A percentile compares a stretch with the other conserved stretches of the same genome.
phyloP scores from a whole-genome alignment of 495 filamentous ascomycete species.

The Tirmania nivea region DNA sequence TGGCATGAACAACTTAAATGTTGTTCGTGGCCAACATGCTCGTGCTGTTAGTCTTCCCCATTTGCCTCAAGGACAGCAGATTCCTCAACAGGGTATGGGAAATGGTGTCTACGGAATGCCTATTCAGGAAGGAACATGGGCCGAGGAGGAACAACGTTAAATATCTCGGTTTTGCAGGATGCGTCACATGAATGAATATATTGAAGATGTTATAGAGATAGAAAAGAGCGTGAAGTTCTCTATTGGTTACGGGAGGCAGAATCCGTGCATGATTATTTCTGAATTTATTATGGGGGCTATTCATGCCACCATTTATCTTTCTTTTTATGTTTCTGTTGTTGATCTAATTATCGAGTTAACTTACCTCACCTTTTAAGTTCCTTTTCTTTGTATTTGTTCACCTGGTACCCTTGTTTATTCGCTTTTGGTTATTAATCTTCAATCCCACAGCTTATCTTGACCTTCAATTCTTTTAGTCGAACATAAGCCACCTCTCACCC shows the following conservation, averaged over 20 bases:
- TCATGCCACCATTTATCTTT: not conserved
- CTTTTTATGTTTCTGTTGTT: not conserved
- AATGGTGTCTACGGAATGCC: conserved; percentile 33
- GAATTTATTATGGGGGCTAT: no score
- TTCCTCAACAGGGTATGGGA: not conserved
- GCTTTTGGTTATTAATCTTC: not conserved
- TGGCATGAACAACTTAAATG: conserved; percentile 23
- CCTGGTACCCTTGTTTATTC: not conserved
- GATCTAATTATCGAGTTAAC: not conserved
- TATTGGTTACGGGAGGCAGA: not conserved
- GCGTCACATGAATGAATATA: not conserved
- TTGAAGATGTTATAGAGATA: not conserved
- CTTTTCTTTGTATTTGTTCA: not conserved
- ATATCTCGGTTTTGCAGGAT: not conserved
- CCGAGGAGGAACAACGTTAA: conserved; percentile 13
- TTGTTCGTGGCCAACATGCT: conserved; percentile 47
- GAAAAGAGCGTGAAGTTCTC: not conserved
- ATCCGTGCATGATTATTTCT: not conserved
- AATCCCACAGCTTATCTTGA: not conserved
- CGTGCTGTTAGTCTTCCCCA: conserved; percentile 66
- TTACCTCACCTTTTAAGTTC: not conserved
- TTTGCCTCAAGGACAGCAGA: not conserved
- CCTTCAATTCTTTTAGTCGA: not conserved
- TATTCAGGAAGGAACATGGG: conserved; percentile 22
- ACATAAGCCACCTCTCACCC: not conserved